Base-by-base conservation (phyloP, 306 rosid genomes). In the Mucuna pruriens region DNA sequence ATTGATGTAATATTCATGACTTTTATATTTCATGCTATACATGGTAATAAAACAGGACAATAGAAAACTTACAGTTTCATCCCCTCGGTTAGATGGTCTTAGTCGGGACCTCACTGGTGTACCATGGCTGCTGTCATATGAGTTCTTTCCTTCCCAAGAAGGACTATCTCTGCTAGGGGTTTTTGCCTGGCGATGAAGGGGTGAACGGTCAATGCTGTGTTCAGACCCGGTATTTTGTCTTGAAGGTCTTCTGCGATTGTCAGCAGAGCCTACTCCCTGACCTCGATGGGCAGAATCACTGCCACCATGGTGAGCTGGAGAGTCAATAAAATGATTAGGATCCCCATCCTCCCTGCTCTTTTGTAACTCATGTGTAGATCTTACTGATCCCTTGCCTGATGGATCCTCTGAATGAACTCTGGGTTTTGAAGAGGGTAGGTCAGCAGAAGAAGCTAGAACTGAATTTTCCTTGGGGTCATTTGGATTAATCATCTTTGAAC, bases 151-250 rank as follows among this genome's bases (percentile, higher is more conserved):
- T 67, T 90, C 98, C 87, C 66, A 84, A 26, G 91, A 71, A 23
- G 93, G 91, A 26, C 87, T 82, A 64, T 89, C 91, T 82, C 90
- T 84, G 16, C 88, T 91, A 0, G 93, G 39, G 78, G 84, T 82
- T 82, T 68, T 90, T 8, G 89, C 93, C 13, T 89, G 86, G 25
- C 94, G 92, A 79, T 94, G 93, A 17, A 91, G 90, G 4, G 98
- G 98, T 1, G 98, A 94, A 44, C 91, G 92, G 10, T 94, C 97
- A 62, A 90, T 40, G 69, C 89, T 87, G 20, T 84, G 51, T 61
- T 91, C 98, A 13, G 92, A 78, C 9, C 90, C 94, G 83, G 70
- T 46, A 69, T 82, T 78, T 72, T 12, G 83, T 46, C 87, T 89
- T 17, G 82, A 68, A 85, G 88, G 63, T 83, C 72, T 90, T 72